Base-by-base conservation (phyloP, 1,284 basidiomycete genomes). In the Lentinula novae-zelandiae region DNA sequence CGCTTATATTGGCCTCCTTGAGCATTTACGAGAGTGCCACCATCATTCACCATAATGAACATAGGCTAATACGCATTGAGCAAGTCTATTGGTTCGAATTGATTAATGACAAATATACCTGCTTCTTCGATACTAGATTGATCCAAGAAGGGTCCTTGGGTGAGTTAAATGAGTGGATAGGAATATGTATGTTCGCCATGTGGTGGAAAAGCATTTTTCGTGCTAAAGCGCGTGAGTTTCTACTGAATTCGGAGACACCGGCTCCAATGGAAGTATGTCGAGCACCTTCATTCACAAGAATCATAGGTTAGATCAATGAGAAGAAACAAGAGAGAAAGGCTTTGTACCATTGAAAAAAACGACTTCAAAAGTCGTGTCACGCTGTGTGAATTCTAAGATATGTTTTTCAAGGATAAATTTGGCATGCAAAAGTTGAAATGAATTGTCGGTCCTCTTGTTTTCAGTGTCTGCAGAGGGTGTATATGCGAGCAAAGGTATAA, bases 371-470 rank as follows among this genome's bases (percentile, higher is more conserved):
- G 77, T 76, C 0, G 82, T 81, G 1, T 75, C 75, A 8, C 86
- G 78, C 33, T 71, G 75, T 9, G 72, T 69, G 62, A 87, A 80
- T 44, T 86, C 76, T 3, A 75, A 59, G 0, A 90, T 67, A 2
- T 77, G 70, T 31, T 73, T 69, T 67, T 90, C 88, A 38, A 89
- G 72, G 3, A 73, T 69, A 60, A 82, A 76, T 33, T 80, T 71
- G 2, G 86, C 87, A 67, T 90, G 87, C 0, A 86, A 60, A 44
- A 85, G 77, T 67, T 90, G 87, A 61, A 87, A 86, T 36, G 51
- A 53, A 20, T 53, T 53, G 31, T 53, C 46, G 38, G 55, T 40
- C 49, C 44, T 27, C 17, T 10, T 39, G 62, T 27, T 33, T 55
- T 63, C n/a, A 55, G 27, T 20, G 34, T 38, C 31, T 36, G 6